Evolutionary conservation across 345 rosid species (phyloP).

Genomic region (Eucalyptus lansdowneana): DNA sequence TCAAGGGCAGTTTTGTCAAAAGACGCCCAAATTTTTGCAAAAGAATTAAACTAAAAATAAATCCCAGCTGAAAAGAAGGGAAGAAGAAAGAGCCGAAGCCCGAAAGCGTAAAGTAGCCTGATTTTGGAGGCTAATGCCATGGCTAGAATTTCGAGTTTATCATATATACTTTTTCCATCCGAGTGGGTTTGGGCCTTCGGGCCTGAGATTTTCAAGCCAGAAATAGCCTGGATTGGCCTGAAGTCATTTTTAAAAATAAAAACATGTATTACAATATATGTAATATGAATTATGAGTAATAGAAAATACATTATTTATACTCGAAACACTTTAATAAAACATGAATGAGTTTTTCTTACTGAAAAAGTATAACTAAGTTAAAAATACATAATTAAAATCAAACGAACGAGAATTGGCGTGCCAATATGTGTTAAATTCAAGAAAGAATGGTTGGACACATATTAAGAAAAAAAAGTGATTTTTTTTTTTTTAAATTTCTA

Average conservation of each 20-base stretch:
- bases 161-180: background rate
- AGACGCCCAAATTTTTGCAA: fast-evolving
- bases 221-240: background rate
- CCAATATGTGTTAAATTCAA: background rate
- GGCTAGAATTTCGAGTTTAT: background rate
- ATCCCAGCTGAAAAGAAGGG: background rate
- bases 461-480: background rate
- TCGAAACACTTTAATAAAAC: background rate
- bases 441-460: background rate
- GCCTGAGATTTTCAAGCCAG: background rate
- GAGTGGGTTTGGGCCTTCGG: background rate
- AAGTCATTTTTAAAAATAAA: background rate
- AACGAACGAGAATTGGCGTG: background rate
- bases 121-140: background rate
- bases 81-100: background rate
- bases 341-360: background rate
- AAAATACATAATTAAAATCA: background rate
- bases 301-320: background rate
- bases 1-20: background rate
- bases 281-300: background rate
- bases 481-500: background rate
- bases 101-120: background rate
- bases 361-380: background rate
- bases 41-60: background rate
- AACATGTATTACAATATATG: too few relatives aligned